A percentile compares a stretch with the other conserved stretches of the same genome.
phyloP scores from a whole-genome alignment of 176 grass and related monocot genomes.

The Oryza nivara region DNA sequence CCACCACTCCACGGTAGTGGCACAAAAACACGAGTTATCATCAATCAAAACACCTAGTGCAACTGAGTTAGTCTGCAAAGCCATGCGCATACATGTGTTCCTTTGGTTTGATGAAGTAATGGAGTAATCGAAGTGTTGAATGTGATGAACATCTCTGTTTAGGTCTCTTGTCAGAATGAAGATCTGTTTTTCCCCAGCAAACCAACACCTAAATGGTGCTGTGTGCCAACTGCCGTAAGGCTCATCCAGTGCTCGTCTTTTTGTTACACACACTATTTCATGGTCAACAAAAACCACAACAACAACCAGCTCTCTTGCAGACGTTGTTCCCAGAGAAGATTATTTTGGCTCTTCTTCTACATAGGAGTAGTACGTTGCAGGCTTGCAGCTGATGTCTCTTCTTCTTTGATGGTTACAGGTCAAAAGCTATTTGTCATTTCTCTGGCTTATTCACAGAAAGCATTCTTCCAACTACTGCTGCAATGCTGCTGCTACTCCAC shows the following conservation, averaged over 20 bases:
- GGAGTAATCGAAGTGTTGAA: neutral
- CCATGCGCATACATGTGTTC: neutral
- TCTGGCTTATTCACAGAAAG: slow-evolving; percentile 3
- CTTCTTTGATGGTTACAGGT: neutral
- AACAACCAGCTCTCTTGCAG: neutral
- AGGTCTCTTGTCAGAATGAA: neutral
- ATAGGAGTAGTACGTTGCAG: neutral
- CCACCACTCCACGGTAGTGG: neutral
- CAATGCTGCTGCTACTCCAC: neutral
- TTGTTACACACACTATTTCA: neutral
- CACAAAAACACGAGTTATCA: neutral
- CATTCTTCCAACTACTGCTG: neutral
- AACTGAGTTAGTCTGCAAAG: neutral
- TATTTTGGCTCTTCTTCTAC: no score
- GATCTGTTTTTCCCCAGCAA: neutral
- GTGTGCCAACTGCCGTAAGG: neutral
- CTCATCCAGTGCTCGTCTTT: neutral
- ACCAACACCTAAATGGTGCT: neutral
- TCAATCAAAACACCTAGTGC: neutral
- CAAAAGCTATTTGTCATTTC: neutral
- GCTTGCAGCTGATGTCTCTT: neutral
- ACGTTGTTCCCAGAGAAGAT: neutral
- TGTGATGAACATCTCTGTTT: neutral
- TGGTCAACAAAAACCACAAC: neutral
- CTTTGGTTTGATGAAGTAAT: neutral